Conservation (phyloP, 1,284 basidiomycete genomes). For the Fomitiporia mediterranea region DNA sequence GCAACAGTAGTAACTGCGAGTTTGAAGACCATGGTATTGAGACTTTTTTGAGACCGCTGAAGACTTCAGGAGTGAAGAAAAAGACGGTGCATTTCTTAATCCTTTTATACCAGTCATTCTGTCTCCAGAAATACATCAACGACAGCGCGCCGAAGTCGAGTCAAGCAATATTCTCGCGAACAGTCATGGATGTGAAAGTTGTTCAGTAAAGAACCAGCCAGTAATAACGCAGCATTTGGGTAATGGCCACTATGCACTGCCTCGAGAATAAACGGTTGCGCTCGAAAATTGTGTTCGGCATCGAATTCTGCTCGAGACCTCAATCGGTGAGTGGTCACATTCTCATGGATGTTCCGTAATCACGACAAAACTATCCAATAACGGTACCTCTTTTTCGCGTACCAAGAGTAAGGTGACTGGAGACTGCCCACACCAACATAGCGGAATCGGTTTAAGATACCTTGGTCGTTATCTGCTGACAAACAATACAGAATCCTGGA, state of each 20-base stretch:
- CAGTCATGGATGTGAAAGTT: not conserved
- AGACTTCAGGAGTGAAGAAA: constrained; percentile 12
- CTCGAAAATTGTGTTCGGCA: not conserved
- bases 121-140: not conserved
- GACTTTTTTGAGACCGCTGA: not conserved
- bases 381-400: not conserved
- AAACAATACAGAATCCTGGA: no score
- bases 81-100: not conserved
- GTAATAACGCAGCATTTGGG: not conserved
- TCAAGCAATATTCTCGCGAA: not conserved
- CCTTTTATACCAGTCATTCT: constrained; percentile 5
- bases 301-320: not conserved
- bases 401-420: not conserved
- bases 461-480: no score
- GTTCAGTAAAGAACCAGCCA: not conserved
- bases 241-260: not conserved
- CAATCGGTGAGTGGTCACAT: not conserved
- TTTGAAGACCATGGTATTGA: constrained; percentile 17
- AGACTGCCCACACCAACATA: not conserved
- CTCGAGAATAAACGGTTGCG: not conserved
- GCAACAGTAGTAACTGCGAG: constrained; percentile 3
- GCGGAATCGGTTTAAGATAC: not conserved
- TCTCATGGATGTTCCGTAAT: not conserved
- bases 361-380: not conserved
- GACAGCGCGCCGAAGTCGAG: no score